Evolutionary conservation across 306 rosid genomes (phyloP), one percentile per base, ranked within the genome.

Genomic region (Glycine tomentella): DNA sequence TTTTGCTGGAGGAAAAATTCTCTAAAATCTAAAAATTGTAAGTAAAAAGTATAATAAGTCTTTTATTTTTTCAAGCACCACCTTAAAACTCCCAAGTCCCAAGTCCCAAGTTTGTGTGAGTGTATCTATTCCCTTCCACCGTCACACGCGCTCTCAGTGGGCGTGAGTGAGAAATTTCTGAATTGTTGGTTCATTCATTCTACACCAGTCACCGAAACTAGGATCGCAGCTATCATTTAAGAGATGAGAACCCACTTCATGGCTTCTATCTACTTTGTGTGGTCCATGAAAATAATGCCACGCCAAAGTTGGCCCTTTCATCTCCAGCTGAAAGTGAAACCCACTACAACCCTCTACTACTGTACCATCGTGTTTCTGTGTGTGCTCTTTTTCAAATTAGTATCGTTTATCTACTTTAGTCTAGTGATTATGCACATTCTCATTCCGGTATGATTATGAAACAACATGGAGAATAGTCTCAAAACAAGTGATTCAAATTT

Each of bases 271-370:
- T 80, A 33, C 8, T 51, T 4, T 74, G 31, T 25, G 88, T 82
- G 90, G 91, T 82, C 90, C 90, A 58, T n/a, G 65, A 15, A 38
- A 74, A 59, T 71, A 63, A 44, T 42, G 46, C 2, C 9, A 42
- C 46, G 46, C 57, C 72, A 72, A 44, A 80, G 38, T 72, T 81
- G 84, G 31, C 31, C 31, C 31, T 25, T 25, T 25, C 31, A 25
- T 25, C 31, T 25, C 31, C 31, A 31, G n/a, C 61, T 69, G 87
- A 80, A 64, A 81, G 57, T 53, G 87, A 64, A 81, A 74, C 50
- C 70, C 80, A 81, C 80, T 71, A 74, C 5, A 58, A 67, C 11
- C 74, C 6, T 15, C 45, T 81, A 34, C 31, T 11, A 61, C 45
- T 58, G 31, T 13, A 20, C 17, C 31, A 25, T 11, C 17, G 36